Percentiles rank a stretch among this genome's conserved stretches.
These are phyloP conservation scores for Oryza meyeriana DNA, from an alignment of 176 grass and related monocot species.

Conservation along the genomic window DNA sequence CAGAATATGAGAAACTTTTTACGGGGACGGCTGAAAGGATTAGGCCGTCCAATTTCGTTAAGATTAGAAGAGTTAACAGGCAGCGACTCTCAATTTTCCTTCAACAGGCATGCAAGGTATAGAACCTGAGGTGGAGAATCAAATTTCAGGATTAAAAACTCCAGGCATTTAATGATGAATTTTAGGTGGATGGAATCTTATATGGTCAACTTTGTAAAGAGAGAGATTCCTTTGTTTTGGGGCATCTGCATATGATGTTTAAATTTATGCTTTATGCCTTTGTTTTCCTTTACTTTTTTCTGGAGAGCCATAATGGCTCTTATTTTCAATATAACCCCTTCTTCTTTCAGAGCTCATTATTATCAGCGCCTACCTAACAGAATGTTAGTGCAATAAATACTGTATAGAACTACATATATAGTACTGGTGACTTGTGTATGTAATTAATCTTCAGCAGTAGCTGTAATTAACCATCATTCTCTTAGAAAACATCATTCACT, in stretches of 20 bases:
- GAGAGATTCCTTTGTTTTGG: not conserved
- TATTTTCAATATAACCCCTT: not conserved
- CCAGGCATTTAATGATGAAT: not conserved
- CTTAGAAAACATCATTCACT: not conserved
- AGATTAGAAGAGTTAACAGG: too few relatives aligned
- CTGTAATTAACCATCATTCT: not conserved
- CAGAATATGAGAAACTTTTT: not conserved
- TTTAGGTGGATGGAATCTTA: not conserved
- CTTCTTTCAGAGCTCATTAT: not conserved
- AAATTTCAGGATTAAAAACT: not conserved
- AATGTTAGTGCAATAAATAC: not conserved
- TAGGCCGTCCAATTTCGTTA: too few relatives aligned
- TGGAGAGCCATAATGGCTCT: not conserved
- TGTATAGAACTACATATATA: not conserved
- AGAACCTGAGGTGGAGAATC: constrained; percentile 10
- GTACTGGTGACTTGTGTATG: not conserved
- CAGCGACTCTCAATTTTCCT: not conserved
- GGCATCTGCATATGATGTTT: not conserved
- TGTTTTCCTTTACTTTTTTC: not conserved
- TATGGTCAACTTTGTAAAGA: constrained; percentile 8
- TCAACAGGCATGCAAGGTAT: not conserved
- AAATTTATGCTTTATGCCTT: not conserved
- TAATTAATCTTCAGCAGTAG: not conserved
- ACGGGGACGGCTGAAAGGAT: too few relatives aligned
- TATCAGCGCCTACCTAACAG: not conserved